These are phyloP conservation scores for Corymbia maculata DNA, from an alignment of 345 rosid species.

Conservation along the genomic window DNA sequence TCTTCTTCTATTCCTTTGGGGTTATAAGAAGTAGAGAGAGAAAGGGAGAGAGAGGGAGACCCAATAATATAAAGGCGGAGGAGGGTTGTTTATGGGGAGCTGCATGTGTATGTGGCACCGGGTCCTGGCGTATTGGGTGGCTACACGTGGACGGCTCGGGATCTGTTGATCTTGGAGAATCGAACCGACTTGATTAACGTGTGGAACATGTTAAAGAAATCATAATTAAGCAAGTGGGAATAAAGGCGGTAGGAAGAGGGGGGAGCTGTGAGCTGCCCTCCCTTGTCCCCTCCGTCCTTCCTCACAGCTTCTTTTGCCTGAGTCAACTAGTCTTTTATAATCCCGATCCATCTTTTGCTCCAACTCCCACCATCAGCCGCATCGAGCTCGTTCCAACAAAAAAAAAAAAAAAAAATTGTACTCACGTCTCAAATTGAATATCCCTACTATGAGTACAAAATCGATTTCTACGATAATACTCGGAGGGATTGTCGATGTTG, in stretches of 20 bases:
- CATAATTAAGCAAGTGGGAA: background rate
- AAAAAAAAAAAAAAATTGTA: background rate
- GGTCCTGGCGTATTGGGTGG: background rate
- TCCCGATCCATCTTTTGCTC: background rate
- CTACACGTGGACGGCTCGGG: conserved; percentile 21
- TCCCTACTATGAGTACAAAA: background rate
- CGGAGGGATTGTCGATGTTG: background rate
- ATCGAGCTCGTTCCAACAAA: background rate
- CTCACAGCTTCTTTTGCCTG: background rate
- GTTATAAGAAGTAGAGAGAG: conserved; percentile 7
- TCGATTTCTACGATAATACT: background rate
- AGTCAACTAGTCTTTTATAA: background rate
- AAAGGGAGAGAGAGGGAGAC: conserved; percentile 13
- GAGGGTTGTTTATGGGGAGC: conserved; percentile 1
- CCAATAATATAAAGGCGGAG: conserved; percentile 11
- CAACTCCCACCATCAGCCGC: background rate
- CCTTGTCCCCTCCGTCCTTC: background rate
- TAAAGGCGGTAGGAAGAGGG: background rate
- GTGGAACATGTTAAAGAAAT: background rate
- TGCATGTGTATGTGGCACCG: conserved; percentile 35
- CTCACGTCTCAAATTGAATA: background rate
- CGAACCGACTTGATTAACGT: background rate
- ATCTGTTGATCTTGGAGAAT: conserved; percentile 10
- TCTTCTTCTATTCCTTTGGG: background rate
- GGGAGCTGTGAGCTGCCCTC: background rate